phyloP scores from a whole-genome alignment of 225 moss, liverwort and hornwort genomes.

The Physcomitrium patens region DNA sequence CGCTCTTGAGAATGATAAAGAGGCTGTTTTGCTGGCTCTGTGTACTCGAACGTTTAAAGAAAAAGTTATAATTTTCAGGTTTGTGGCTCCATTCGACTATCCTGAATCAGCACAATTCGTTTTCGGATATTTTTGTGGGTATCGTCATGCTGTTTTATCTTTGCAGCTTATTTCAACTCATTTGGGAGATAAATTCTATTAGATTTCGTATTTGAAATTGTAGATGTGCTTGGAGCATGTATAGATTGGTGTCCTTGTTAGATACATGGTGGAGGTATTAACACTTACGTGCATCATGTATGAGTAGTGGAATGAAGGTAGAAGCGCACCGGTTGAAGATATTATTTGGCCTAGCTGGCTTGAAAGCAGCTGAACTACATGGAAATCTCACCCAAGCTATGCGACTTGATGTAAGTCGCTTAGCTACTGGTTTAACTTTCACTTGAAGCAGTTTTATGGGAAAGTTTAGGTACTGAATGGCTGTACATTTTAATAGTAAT shows the following conservation, averaged over 20 bases:
- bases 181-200: not conserved
- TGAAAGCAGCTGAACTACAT: conserved; percentile 97
- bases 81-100: conserved; percentile 10
- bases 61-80: conserved; percentile 95
- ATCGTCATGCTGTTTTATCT: not conserved
- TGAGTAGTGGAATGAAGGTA: conserved; percentile 87
- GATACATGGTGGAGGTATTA: conserved; percentile 3
- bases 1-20: conserved; percentile 80
- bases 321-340: conserved; percentile 98
- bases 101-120: not conserved
- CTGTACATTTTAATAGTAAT: not conserved
- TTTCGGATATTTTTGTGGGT: conserved; percentile 9
- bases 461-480: not conserved
- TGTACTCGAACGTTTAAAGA: conserved; percentile 78
- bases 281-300: conserved; percentile 23
- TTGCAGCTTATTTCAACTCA: not conserved
- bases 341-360: conserved; percentile 86
- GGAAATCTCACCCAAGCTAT: conserved; percentile 94
- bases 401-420: conserved; percentile 85
- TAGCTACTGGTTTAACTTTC: not conserved
- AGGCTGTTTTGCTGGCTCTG: conserved; percentile 82
- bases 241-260: not conserved
- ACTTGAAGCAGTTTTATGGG: not conserved
- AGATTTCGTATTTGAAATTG: conserved; percentile 21
- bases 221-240: not conserved